phyloP scores from a whole-genome alignment of 2,329 filamentous ascomycete species.

The Colletotrichum echinochloae region DNA sequence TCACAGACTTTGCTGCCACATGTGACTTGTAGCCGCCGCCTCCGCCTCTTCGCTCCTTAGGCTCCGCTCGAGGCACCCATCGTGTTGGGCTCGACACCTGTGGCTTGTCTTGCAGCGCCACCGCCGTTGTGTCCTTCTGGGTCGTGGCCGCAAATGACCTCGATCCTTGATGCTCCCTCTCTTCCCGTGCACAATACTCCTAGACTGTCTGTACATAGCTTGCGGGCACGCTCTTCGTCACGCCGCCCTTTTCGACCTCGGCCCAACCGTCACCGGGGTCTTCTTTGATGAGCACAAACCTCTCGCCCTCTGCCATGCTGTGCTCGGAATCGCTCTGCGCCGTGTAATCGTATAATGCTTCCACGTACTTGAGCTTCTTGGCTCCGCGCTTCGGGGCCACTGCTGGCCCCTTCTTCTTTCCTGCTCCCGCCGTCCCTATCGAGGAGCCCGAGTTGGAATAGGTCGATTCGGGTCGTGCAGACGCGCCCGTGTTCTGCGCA shows the following conservation, averaged over 20 bases:
- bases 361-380: constrained; percentile 93
- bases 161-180: constrained; percentile 2
- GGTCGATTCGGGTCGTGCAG: constrained; percentile 75
- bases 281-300: constrained; percentile 88
- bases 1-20: neutral
- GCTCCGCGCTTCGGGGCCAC: constrained; percentile 91
- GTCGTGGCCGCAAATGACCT: neutral
- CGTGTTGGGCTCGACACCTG: neutral
- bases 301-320: constrained; percentile 90
- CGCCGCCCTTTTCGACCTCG: constrained; percentile 92
- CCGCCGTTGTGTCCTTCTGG: neutral
- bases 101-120: neutral
- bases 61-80: neutral
- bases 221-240: constrained; percentile 89
- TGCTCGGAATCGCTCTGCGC: constrained; percentile 89
- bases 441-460: constrained; percentile 84
- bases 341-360: constrained; percentile 92
- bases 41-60: neutral
- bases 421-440: constrained; percentile 57
- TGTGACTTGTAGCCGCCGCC: neutral
- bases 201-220: constrained; percentile 88
- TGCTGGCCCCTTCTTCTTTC: constrained; percentile 89
- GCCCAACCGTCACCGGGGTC: constrained; percentile 96
- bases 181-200: constrained; percentile 42
- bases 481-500: constrained; percentile 59